Evolutionary conservation across 1,139 yeast species (phyloP).

Genomic region (Candida sanyaensis): DNA sequence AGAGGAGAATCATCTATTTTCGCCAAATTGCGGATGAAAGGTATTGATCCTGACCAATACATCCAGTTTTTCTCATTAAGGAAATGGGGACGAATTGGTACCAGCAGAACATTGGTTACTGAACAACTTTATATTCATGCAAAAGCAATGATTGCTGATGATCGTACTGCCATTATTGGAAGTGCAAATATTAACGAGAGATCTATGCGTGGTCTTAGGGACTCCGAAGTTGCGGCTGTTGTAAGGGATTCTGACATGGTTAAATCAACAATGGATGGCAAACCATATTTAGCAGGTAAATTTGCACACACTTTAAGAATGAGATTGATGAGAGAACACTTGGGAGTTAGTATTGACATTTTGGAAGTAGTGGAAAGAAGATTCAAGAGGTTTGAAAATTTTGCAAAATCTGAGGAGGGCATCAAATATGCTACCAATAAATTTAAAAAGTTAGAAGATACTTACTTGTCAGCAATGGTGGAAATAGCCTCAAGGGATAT

Average conservation of each 20-base stretch:
- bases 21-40: slow-evolving; percentile 74
- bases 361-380: slow-evolving; percentile 82
- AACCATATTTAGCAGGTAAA: slow-evolving; percentile 76
- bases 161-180: slow-evolving; percentile 88
- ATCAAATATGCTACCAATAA: slow-evolving; percentile 43
- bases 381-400: slow-evolving; percentile 58
- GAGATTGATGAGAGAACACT: slow-evolving; percentile 93
- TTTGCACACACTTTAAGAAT: slow-evolving; percentile 89
- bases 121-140: slow-evolving; percentile 96
- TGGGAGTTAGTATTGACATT: slow-evolving; percentile 90
- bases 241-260: slow-evolving; percentile 82
- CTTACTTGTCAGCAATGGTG: slow-evolving; percentile 62
- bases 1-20: slow-evolving; percentile 90
- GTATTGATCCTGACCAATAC: slow-evolving; percentile 87
- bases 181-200: slow-evolving; percentile 96
- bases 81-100: slow-evolving; percentile 94
- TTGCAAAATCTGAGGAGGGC: slow-evolving; percentile 51
- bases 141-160: slow-evolving; percentile 91
- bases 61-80: slow-evolving; percentile 90
- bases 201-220: slow-evolving; percentile 91
- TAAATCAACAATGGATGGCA: slow-evolving; percentile 77
- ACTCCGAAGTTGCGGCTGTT: slow-evolving; percentile 90
- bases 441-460: slow-evolving; percentile 33
- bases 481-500: slow-evolving; percentile 74
- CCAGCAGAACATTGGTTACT: slow-evolving; percentile 70